Evolutionary conservation across 306 rosid genomes (phyloP).

Genomic region (Luffa aegyptiaca): DNA sequence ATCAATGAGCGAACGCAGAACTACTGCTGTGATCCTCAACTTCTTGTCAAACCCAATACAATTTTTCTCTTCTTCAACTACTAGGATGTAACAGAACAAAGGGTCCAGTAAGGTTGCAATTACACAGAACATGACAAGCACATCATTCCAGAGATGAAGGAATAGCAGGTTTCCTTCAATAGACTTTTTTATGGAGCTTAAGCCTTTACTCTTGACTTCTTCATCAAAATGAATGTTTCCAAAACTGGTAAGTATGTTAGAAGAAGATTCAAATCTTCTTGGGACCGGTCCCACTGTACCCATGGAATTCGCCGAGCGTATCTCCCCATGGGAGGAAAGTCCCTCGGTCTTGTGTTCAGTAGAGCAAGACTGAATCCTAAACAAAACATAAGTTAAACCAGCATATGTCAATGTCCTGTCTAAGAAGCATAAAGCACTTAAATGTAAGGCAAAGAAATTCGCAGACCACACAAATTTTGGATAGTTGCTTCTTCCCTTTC

Average conservation of each 20-base stretch:
- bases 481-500: not conserved
- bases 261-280: not conserved
- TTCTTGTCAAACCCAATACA: slow-evolving; percentile 6
- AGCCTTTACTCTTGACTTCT: not conserved
- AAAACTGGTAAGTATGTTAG: not conserved
- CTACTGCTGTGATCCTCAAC: not conserved
- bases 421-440: not conserved
- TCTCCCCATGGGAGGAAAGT: not conserved
- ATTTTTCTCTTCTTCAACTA: not conserved
- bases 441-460: not conserved
- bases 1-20: slow-evolving; percentile 12
- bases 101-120: slow-evolving; percentile 11
- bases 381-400: not conserved
- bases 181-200: not conserved
- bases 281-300: not conserved
- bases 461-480: not conserved
- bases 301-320: not conserved
- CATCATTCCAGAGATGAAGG: slow-evolving; percentile 4
- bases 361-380: not conserved
- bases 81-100: not conserved
- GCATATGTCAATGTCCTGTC: not conserved
- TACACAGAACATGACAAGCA: not conserved
- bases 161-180: not conserved
- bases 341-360: not conserved
- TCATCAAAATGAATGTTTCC: not conserved